Evolutionary conservation across 108 stramenopile species (phyloP).

Genomic region (Schizochytrium sp.): DNA sequence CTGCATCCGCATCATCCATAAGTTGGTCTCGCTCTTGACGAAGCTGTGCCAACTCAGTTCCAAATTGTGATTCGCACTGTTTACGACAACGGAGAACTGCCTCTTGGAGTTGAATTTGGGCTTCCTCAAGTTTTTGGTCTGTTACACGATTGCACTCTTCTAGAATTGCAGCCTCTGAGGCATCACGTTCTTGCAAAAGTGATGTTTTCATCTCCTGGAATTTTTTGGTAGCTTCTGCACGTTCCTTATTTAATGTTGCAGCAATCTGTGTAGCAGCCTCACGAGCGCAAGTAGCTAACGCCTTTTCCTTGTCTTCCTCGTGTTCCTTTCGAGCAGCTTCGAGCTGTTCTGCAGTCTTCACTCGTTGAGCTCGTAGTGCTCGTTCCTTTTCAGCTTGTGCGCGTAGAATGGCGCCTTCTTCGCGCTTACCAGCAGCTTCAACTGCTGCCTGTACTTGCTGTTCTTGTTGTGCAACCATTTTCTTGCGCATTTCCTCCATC

Average conservation of each 20-base stretch:
- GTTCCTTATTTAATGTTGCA: background rate
- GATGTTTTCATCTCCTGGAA: background rate
- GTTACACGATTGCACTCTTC: slow-evolving; percentile 36
- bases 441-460: slow-evolving; percentile 8
- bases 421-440: slow-evolving; percentile 18
- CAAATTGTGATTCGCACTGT: slow-evolving; percentile 7
- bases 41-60: background rate
- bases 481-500: background rate
- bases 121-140: slow-evolving; percentile 34
- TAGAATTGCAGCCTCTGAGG: slow-evolving; percentile 1
- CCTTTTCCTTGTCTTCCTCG: slow-evolving; percentile 12
- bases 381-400: slow-evolving; percentile 40
- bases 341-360: background rate
- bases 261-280: slow-evolving; percentile 50
- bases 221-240: background rate
- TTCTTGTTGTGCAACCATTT: background rate
- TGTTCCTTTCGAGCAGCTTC: background rate
- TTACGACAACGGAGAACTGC: background rate
- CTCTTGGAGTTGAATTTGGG: slow-evolving; percentile 34
- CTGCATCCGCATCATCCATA: slow-evolving; percentile 5
- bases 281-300: slow-evolving; percentile 16
- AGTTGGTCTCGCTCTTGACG: background rate
- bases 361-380: background rate
- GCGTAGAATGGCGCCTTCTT: slow-evolving; percentile 30
- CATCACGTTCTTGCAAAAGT: background rate